These are phyloP conservation scores for Diutina mesorugosa DNA, from an alignment of 1,139 yeast genomes.

Conservation along the genomic window DNA sequence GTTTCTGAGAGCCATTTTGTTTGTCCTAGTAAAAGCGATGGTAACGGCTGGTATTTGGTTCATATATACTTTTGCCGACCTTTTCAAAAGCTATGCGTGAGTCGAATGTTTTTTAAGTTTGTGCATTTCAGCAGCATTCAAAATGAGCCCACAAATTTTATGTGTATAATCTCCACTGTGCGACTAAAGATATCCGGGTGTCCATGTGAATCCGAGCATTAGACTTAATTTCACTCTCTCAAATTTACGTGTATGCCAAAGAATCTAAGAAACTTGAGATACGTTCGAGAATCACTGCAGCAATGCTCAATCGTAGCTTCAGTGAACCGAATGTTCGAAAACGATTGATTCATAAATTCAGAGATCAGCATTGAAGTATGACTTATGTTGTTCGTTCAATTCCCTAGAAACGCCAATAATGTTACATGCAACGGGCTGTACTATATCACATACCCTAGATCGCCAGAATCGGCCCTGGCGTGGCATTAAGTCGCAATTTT, in stretches of 20 bases:
- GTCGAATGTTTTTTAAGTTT: not conserved
- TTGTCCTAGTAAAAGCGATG: not conserved
- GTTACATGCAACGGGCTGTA: slow-evolving; percentile 1
- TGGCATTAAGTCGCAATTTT: not conserved
- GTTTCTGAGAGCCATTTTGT: slow-evolving; percentile 27
- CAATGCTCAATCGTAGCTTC: too few relatives aligned
- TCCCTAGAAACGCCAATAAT: slow-evolving; percentile 1
- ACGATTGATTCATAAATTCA: too few relatives aligned
- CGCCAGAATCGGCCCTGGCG: not conserved
- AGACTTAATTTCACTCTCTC: not conserved
- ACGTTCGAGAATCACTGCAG: too few relatives aligned
- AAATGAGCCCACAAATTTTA: not conserved
- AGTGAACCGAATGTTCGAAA: too few relatives aligned
- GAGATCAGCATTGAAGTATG: not conserved
- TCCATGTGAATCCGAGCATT: not conserved
- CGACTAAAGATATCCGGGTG: not conserved
- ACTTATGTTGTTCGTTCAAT: not conserved
- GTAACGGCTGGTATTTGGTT: too few relatives aligned
- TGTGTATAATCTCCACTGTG: not conserved
- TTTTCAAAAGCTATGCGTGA: not conserved
- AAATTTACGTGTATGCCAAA: too few relatives aligned
- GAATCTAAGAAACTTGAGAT: too few relatives aligned
- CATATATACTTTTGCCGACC: not conserved
- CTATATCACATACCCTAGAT: not conserved
- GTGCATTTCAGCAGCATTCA: not conserved